Conservation (phyloP, 2,329 filamentous ascomycete species). For the Biscogniauxia mediterranea region DNA sequence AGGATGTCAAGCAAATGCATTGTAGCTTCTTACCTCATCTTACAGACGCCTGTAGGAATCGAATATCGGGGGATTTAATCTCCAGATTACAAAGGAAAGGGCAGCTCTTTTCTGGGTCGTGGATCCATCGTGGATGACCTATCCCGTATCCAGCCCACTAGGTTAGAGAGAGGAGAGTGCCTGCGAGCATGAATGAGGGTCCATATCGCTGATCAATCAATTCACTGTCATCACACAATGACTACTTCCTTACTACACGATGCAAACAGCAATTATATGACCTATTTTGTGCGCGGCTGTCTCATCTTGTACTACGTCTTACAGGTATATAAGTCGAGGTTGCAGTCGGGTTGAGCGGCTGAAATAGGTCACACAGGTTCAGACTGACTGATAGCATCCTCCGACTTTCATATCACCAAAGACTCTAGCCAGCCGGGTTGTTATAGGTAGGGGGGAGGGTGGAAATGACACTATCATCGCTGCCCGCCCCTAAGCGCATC, state of each 20-base stretch:
- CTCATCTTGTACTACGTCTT: not conserved
- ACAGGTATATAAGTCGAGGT: not conserved
- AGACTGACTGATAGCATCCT: not conserved
- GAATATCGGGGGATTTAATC: not conserved
- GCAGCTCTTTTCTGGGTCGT: not conserved
- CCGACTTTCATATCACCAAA: not conserved
- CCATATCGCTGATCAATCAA: not conserved
- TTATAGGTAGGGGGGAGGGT: not conserved
- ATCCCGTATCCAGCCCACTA: not conserved
- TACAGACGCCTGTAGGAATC: not conserved
- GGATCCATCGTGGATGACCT: not conserved
- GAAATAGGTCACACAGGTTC: not conserved
- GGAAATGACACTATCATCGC: slow-evolving; percentile 1
- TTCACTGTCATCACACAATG: not conserved
- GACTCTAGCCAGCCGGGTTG: not conserved
- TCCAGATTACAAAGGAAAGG: not conserved
- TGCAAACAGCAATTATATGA: not conserved
- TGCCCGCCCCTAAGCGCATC: slow-evolving; percentile 26
- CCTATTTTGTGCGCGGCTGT: not conserved
- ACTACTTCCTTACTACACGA: not conserved
- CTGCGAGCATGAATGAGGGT: too few relatives aligned
- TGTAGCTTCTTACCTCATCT: not conserved
- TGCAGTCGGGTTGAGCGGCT: not conserved
- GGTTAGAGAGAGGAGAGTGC: not conserved
- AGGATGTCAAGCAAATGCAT: not conserved